Base-by-base conservation (phyloP, 2,329 filamentous ascomycete genomes). In the Rugonectria rugulosa region DNA sequence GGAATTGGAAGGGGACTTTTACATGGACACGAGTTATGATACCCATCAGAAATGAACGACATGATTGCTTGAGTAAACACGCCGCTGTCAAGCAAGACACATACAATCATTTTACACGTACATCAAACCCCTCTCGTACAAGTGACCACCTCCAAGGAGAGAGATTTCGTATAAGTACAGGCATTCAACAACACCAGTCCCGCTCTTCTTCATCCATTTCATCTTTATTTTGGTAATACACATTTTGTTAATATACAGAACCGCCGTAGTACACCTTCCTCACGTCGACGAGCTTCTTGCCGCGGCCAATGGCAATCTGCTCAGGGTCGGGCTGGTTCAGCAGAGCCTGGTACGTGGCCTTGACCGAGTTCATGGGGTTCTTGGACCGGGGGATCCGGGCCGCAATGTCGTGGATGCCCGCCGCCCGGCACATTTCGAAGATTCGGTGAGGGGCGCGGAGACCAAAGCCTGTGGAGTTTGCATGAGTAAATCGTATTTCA, bases 331-430 rank as follows among this genome's bases (percentile, higher is more conserved):
- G 86, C 79, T 99, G 95, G 78, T 81, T 89, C 73, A 86, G 84
- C 60, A 99, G 80, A 5, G 93, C 94, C 73, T 94, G 75, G 75
- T 90, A 91, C 34, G 92, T 85, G 12, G 95, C 95, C 79, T 97
- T 97, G 77, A 97, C 90, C 15, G 93, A 91, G 80, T 99, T 99
- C 92, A 98, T 97, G 65, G 92, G 92, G 81, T 97, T 98, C 69
- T 93, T 86, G 60, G 91, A 91, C 40, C 94, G 89, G 31, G 88
- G 88, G 60, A 96, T 93, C 64, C 85, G 84, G 43, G 91, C 93
- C 14, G 92, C 85, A 27, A 99, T 84, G 73, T 99, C 95, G 61
- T 88, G 82, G 69, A 99, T 92, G 62, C 95, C 95, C 34, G 87
- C 90, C 43, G 88, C 88, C 61, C 92, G 89, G 71, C 91, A 93